A percentile compares a stretch with the other conserved stretches of the same genome.
phyloP scores from a whole-genome alignment of 495 filamentous ascomycete species.

The Neurospora tetraspora region DNA sequence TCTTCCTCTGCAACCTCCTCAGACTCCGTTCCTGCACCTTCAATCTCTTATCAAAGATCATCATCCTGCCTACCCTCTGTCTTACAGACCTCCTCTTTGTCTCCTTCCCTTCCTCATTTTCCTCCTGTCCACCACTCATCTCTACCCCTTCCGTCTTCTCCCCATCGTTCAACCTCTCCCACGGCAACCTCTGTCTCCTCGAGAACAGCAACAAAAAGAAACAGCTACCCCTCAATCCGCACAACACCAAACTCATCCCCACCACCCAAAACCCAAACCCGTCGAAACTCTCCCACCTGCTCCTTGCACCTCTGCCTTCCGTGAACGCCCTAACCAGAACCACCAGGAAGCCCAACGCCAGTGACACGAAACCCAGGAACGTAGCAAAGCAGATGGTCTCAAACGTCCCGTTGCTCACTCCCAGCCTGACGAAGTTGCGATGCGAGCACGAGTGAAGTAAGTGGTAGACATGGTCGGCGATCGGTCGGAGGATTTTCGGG shows the following conservation, averaged over 20 bases:
- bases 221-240: conserved; percentile 28
- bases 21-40: conserved; percentile 31
- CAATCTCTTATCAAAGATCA: conserved; percentile 35
- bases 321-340: conserved; percentile 22
- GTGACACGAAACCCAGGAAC: conserved; percentile 22
- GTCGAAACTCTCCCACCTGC: conserved; percentile 26
- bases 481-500: conserved; percentile 19
- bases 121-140: not conserved
- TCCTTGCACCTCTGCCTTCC: conserved; percentile 21
- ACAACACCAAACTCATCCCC: conserved; percentile 26
- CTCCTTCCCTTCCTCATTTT: not conserved
- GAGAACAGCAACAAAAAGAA: conserved; percentile 34
- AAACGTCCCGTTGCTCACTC: conserved; percentile 34
- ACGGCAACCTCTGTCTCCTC: conserved; percentile 29
- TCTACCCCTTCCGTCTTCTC: not conserved
- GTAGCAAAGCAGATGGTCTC: conserved; percentile 35
- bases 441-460: conserved; percentile 42
- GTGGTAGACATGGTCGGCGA: conserved; percentile 34
- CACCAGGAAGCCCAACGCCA: conserved; percentile 23
- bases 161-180: conserved; percentile 30
- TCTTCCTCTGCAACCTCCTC: conserved; percentile 28
- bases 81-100: conserved; percentile 8
- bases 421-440: conserved; percentile 39
- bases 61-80: conserved; percentile 12
- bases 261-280: conserved; percentile 33